Evolutionary conservation across 1,139 yeast species (phyloP).

Genomic region (Kazachstania sp.): DNA sequence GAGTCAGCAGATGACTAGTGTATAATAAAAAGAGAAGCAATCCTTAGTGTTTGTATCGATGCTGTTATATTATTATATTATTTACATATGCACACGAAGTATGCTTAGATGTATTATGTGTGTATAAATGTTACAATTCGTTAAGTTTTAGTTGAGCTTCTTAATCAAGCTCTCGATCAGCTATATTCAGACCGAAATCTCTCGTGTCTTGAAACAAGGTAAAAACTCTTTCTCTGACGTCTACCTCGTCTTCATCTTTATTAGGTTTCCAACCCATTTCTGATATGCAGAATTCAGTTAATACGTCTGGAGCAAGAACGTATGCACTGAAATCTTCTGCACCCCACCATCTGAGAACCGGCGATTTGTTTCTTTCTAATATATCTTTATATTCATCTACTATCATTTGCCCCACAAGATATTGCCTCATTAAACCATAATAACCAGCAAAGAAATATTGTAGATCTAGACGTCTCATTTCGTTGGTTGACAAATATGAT

Average conservation of each 20-base stretch:
- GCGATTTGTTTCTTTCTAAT: conserved; percentile 32
- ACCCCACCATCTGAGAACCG: conserved; percentile 55
- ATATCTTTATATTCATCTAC: conserved; percentile 28
- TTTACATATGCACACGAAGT: not conserved
- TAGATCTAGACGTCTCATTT: conserved; percentile 43
- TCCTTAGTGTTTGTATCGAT: not conserved
- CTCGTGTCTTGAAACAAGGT: conserved; percentile 39
- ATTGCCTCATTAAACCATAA: conserved; percentile 52
- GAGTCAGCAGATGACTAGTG: not conserved
- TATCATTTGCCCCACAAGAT: conserved; percentile 39
- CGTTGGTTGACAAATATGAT: conserved; percentile 41
- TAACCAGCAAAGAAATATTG: conserved; percentile 49
- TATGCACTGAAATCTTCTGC: conserved; percentile 45
- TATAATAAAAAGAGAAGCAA: not conserved
- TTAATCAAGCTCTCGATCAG: conserved; percentile 13
- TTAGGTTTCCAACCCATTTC: conserved; percentile 32
- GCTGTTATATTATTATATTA: not conserved
- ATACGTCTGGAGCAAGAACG: conserved; percentile 57
- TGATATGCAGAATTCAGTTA: conserved; percentile 43
- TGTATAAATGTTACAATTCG: not conserved
- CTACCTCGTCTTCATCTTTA: conserved; percentile 13
- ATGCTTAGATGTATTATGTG: no score
- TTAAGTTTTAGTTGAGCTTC: not conserved
- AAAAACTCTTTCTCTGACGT: conserved; percentile 37
- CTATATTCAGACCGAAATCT: conserved; percentile 43